phyloP scores from a whole-genome alignment of 345 rosid genomes.

The Eucalyptus regnans region DNA sequence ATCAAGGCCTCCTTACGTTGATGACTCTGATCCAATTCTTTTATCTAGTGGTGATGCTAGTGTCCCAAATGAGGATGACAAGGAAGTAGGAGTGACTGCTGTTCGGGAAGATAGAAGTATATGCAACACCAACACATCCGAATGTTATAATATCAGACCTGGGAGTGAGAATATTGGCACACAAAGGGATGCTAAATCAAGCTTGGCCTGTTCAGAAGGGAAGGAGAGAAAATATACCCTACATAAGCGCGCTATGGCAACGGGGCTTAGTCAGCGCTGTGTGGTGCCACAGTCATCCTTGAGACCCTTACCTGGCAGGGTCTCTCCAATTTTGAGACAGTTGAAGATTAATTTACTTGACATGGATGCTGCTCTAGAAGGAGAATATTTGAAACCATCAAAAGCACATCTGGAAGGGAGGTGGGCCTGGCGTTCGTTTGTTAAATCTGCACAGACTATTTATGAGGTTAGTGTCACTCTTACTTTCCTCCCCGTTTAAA shows the following conservation, averaged over 20 bases:
- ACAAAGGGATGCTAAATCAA: slow-evolving; percentile 6
- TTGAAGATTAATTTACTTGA: slow-evolving; percentile 83
- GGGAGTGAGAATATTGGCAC: slow-evolving; percentile 17
- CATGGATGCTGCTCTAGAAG: slow-evolving; percentile 84
- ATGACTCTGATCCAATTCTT: slow-evolving; percentile 34
- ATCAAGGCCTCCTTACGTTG: slow-evolving; percentile 27
- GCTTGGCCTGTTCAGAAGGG: slow-evolving; percentile 22
- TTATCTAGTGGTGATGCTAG: slow-evolving; percentile 12
- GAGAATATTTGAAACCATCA: slow-evolving; percentile 64
- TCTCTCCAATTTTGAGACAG: slow-evolving; percentile 29
- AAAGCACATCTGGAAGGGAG: slow-evolving; percentile 47
- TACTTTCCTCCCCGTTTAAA: background rate
- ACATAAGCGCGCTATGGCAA: slow-evolving; percentile 2
- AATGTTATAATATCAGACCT: background rate
- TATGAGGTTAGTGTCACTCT: slow-evolving; percentile 45
- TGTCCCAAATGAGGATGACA: slow-evolving; percentile 15
- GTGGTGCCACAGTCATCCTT: slow-evolving; percentile 71
- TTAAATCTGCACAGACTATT: slow-evolving; percentile 71
- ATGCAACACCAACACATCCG: background rate
- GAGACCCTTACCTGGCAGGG: slow-evolving; percentile 57
- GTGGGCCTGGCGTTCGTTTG: slow-evolving; percentile 75
- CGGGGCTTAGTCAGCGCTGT: slow-evolving; percentile 27
- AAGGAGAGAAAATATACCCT: slow-evolving; percentile 22
- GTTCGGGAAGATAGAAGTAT: slow-evolving; percentile 15
- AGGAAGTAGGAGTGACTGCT: background rate